Evolutionary conservation across 176 grass and related monocot species (phyloP), one percentile per base, ranked within the genome.

Genomic region (Puya raimondii): DNA sequence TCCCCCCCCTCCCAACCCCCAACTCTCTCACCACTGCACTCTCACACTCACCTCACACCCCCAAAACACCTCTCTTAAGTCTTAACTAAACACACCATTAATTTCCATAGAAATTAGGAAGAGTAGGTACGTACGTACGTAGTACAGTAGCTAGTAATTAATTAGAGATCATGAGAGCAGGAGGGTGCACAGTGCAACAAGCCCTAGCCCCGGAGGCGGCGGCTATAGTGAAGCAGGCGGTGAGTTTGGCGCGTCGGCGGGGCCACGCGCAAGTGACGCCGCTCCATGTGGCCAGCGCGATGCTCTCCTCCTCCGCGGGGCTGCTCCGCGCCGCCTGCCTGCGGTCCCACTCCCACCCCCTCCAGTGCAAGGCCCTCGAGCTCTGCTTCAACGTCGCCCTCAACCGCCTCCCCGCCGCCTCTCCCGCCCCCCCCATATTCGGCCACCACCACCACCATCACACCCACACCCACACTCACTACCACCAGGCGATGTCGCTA

Each of bases 381-480:
- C 87, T 97, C 12, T 97, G 94, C 79, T 97, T 97, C 72, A 97
- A 93, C 75, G 94, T 97, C 15, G 89, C 94, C 53, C 82, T 97
- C 64, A 92, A 93, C 74, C 89, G 94, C 12, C 83, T 93, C 18
- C 89, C 89, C 2, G 86, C 89, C 47, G 89, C 94, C 0, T 66
- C 86, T 0, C 70, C 76, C 57, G 65, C 83, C 22, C 78, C 80
- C 59, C 80, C 87, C 67, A 70, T 85, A 69, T 71, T 89, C 8
- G 54, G 27, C 70, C 14, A 16, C 10, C 56, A 58, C 53, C 53
- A 57, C 26, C 73, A 80, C 12, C 80, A 70, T 14, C 69, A 70
- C 61, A 26, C 66, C 56, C 86, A 73, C 72, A 29, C 25, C 20
- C 83, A 83, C 48, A 68, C 64, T 52, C 66, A 48, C 51, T 74